Conservation (phyloP, 768 basidiomycete species). For the Dioszegia crocea region DNA sequence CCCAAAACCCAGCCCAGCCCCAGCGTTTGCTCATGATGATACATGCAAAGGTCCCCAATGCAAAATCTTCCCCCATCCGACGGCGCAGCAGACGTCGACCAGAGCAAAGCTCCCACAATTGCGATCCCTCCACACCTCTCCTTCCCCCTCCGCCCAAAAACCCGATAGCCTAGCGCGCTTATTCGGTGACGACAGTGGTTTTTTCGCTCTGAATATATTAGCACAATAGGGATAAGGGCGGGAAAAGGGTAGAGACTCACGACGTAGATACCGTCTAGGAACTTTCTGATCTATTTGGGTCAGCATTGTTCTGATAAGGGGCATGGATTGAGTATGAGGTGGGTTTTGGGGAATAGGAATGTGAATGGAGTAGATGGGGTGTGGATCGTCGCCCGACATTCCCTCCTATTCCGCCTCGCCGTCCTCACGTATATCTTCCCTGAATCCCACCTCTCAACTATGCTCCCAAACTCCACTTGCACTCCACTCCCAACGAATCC, state of each 20-base stretch:
- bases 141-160: not conserved
- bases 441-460: too few species aligned
- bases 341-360: too few species aligned
- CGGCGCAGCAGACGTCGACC: not conserved
- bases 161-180: not conserved
- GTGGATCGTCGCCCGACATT: too few species aligned
- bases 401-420: too few species aligned
- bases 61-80: not conserved
- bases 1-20: too few species aligned
- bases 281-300: conserved; percentile 3
- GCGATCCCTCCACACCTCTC: too few species aligned
- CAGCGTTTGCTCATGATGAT: conserved; percentile 1
- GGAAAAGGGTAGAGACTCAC: too few species aligned
- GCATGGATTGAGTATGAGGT: too few species aligned
- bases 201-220: conserved; percentile 3
- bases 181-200: not conserved
- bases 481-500: not conserved
- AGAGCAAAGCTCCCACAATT: not conserved
- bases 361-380: too few species aligned
- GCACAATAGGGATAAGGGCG: too few species aligned
- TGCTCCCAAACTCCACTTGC: not conserved
- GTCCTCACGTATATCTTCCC: too few species aligned
- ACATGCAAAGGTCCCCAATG: not conserved
- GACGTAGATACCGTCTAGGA: conserved; percentile 5
- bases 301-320: not conserved